Evolutionary conservation across 1,139 yeast species (phyloP).

Genomic region (Lodderomyces theae): DNA sequence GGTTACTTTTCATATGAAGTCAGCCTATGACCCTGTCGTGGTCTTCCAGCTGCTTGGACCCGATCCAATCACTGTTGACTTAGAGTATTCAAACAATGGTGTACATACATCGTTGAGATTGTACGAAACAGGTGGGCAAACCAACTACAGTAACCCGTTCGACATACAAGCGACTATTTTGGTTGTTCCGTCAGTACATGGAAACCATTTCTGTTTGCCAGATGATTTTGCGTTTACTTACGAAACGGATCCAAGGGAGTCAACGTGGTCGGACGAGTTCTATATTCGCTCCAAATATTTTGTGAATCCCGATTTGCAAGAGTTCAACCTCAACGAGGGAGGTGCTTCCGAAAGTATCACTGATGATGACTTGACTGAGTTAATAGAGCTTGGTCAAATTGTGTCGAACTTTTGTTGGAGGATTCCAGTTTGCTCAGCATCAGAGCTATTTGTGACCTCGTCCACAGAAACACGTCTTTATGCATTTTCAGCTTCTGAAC

Average conservation of each 20-base stretch:
- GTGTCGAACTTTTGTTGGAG: slow-evolving; percentile 8
- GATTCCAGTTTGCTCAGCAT: slow-evolving; percentile 2
- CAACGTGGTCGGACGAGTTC: not conserved
- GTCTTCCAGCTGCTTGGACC: not conserved
- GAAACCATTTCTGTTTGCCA: slow-evolving; percentile 30
- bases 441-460: not conserved
- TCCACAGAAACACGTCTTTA: not conserved
- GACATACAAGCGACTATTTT: slow-evolving; percentile 17
- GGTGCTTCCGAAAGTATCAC: not conserved
- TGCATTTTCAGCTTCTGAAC: no score
- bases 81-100: not conserved
- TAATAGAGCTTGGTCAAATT: not conserved
- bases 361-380: not conserved
- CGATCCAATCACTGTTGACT: not conserved
- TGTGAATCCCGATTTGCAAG: not conserved
- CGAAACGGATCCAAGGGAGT: slow-evolving; percentile 7
- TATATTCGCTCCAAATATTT: not conserved
- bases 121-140: not conserved
- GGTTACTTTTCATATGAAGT: not conserved
- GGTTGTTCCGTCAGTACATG: slow-evolving; percentile 19
- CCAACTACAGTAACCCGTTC: slow-evolving; percentile 1
- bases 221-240: slow-evolving; percentile 24
- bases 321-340: not conserved
- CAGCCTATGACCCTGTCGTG: not conserved
- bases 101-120: not conserved